phyloP scores from a whole-genome alignment of 1,139 yeast species.

The Hansenula anomala region DNA sequence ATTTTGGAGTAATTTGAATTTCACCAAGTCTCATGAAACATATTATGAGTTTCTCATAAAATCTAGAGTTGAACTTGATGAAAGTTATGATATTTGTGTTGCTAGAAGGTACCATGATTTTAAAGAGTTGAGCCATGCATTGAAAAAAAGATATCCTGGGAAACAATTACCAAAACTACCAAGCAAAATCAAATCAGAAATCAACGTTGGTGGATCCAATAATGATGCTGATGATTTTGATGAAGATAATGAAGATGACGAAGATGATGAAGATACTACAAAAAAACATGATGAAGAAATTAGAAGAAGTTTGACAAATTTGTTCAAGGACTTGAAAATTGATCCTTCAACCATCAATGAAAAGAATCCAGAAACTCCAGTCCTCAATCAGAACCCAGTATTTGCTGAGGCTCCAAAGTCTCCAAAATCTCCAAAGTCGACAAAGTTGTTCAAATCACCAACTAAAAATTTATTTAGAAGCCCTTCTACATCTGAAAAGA shows the following conservation, averaged over 20 bases:
- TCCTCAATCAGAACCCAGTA: neutral
- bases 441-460: conserved; percentile 3
- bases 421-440: conserved; percentile 2
- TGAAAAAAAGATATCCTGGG: conserved; percentile 65
- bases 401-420: conserved; percentile 4
- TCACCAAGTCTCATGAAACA: conserved; percentile 17
- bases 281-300: conserved; percentile 15
- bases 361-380: conserved; percentile 1
- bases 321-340: conserved; percentile 14
- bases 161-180: conserved; percentile 64
- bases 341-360: conserved; percentile 2
- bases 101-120: conserved; percentile 67
- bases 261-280: conserved; percentile 20
- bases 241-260: conserved; percentile 12
- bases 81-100: conserved; percentile 33
- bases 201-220: conserved; percentile 14
- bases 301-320: conserved; percentile 9
- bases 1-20: conserved; percentile 19
- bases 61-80: conserved; percentile 25
- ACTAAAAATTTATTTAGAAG: neutral
- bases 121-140: conserved; percentile 42
- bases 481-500: neutral
- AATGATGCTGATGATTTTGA: conserved; percentile 10
- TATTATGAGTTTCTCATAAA: conserved; percentile 25
- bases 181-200: conserved; percentile 36